These are phyloP conservation scores for Citrus glauca DNA, from an alignment of 345 rosid genomes.

Conservation along the genomic window DNA sequence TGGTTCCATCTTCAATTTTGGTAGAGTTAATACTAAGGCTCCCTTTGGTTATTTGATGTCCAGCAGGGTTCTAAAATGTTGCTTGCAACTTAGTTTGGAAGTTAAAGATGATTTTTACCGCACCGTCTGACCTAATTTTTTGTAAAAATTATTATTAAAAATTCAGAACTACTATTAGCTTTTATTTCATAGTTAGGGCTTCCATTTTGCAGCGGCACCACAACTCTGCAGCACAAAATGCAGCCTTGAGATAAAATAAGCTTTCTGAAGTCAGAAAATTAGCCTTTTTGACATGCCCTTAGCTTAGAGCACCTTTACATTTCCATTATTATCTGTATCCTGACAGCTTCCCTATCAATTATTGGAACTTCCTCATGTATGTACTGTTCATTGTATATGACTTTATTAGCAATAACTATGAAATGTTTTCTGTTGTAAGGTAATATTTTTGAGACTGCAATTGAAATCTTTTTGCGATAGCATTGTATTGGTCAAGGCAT, in stretches of 20 bases:
- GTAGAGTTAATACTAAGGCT: background rate
- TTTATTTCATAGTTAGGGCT: background rate
- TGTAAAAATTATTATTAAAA: too few species aligned
- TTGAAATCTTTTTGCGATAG: background rate
- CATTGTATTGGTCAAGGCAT: background rate
- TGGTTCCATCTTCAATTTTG: background rate
- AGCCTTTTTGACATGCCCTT: background rate
- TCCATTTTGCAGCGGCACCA: background rate
- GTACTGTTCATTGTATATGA: background rate
- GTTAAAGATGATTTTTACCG: background rate
- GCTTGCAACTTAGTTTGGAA: background rate
- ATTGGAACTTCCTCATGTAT: background rate
- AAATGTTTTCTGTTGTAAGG: background rate
- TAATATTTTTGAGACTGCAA: background rate
- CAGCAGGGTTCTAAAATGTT: background rate
- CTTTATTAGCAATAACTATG: background rate
- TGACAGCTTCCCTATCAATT: background rate
- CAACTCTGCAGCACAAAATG: background rate
- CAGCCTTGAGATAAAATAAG: background rate
- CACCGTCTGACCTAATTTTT: background rate
- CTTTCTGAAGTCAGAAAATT: background rate
- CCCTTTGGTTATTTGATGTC: background rate
- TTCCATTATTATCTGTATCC: background rate
- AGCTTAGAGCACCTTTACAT: background rate
- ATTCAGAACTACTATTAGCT: too few species aligned